Conservation (phyloP, 164 flowering plant genomes). For the grape (Vitis vinifera) region ASM3070453v1 NC_081805.1:10408501-10409000, state of each 20-base stretch:
- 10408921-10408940: background rate
- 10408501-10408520: no score
- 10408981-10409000: no score
- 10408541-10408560: no score
- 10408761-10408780: constrained; percentile 49
- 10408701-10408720: constrained; percentile 6
- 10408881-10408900: background rate
- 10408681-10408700: background rate
- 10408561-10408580: no score
- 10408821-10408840: constrained; percentile 80
- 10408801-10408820: constrained; percentile 87
- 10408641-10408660: no score
- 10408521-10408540: no score
- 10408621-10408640: no score
- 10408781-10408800: constrained; percentile 81
- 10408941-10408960: no score
- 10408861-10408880: background rate
- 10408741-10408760: constrained; percentile 68
- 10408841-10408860: background rate
- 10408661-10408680: no score
- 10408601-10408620: no score
- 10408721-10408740: constrained; percentile 32
- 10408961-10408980: no score
- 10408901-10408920: background rate
- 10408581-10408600: no score